These are phyloP conservation scores for Thyridium curvatum DNA, from an alignment of 2,329 filamentous ascomycete species.

Conservation along the genomic window DNA sequence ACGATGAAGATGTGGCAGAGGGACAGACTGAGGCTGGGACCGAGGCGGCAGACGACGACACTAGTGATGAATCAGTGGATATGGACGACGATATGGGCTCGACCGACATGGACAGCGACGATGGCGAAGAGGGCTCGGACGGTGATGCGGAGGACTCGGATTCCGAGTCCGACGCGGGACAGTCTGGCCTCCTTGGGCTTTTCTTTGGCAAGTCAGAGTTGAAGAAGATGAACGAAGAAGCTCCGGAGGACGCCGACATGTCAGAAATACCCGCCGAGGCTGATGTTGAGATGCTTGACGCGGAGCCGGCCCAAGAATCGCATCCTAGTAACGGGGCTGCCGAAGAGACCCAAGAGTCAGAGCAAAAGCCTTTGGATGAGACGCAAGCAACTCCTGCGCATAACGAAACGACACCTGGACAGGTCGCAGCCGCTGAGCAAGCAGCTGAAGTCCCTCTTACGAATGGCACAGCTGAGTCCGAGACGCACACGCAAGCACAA, in stretches of 20 bases:
- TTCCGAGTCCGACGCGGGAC: conserved; percentile 29
- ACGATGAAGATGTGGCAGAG: conserved; percentile 12
- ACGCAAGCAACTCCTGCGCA: no score
- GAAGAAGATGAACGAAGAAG: conserved; percentile 41
- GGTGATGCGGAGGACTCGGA: conserved; percentile 33
- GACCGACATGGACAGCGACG: conserved; percentile 44
- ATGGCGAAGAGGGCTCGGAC: conserved; percentile 37
- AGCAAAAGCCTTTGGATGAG: no score
- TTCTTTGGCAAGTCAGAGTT: conserved; percentile 55
- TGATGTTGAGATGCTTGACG: conserved; percentile 28
- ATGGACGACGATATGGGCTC: conserved; percentile 63
- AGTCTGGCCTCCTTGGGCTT: conserved; percentile 45
- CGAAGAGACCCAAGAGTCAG: background rate
- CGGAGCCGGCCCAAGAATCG: conserved; percentile 3
- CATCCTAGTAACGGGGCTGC: conserved; percentile 2
- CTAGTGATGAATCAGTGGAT: conserved; percentile 59
- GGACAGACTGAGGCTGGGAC: conserved; percentile 11
- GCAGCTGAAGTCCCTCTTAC: background rate
- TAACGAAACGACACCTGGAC: no score
- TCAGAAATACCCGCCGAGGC: conserved; percentile 11
- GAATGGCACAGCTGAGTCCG: background rate
- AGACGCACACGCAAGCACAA: background rate
- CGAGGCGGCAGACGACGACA: conserved; percentile 36
- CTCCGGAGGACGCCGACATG: conserved; percentile 17
- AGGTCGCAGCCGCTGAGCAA: no score